Evolutionary conservation across 2,329 filamentous ascomycete species (phyloP).

Genomic region (Colletotrichum viniferum): DNA sequence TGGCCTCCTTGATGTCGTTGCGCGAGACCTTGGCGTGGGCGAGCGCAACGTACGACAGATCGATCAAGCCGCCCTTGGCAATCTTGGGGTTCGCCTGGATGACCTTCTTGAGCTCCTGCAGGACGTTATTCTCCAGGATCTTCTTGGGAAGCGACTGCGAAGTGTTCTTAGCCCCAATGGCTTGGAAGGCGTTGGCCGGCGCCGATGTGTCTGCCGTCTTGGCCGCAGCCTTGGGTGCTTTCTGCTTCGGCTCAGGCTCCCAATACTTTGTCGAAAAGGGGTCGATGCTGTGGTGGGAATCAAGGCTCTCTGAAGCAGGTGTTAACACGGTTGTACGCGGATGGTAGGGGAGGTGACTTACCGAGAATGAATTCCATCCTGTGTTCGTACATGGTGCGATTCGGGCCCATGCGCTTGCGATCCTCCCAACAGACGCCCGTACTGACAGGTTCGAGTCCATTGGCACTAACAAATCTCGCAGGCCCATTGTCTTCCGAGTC

Average conservation of each 20-base stretch:
- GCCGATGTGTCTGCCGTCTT: slow-evolving; percentile 20
- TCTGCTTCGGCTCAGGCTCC: slow-evolving; percentile 49
- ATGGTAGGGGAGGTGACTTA: slow-evolving; percentile 44
- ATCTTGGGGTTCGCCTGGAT: slow-evolving; percentile 29
- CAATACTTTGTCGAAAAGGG: slow-evolving; percentile 87
- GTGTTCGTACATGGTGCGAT: slow-evolving; percentile 60
- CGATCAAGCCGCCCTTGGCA: slow-evolving; percentile 20
- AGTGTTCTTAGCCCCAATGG: slow-evolving; percentile 25
- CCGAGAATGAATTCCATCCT: slow-evolving; percentile 77
- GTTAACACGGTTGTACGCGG: slow-evolving; percentile 22
- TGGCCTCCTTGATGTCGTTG: slow-evolving; percentile 20
- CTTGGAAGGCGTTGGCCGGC: slow-evolving; percentile 41
- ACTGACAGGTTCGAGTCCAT: slow-evolving; percentile 76
- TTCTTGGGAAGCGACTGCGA: slow-evolving; percentile 8
- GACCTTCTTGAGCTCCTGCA: slow-evolving; percentile 45
- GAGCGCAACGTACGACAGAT: slow-evolving; percentile 19
- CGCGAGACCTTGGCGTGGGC: slow-evolving; percentile 19
- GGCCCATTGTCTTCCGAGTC: slow-evolving; percentile 75
- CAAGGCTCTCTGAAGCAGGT: slow-evolving; percentile 45
- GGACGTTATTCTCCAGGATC: slow-evolving; percentile 29
- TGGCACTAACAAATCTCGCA: slow-evolving; percentile 63
- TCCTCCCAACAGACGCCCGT: slow-evolving; percentile 88
- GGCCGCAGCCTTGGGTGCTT: slow-evolving; percentile 10
- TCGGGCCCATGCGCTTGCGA: slow-evolving; percentile 47
- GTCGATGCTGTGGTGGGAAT: slow-evolving; percentile 68